These are phyloP conservation scores for Polychytrium aggregatum DNA, from an alignment of 192 early-diverging fungal species.

Conservation along the genomic window DNA sequence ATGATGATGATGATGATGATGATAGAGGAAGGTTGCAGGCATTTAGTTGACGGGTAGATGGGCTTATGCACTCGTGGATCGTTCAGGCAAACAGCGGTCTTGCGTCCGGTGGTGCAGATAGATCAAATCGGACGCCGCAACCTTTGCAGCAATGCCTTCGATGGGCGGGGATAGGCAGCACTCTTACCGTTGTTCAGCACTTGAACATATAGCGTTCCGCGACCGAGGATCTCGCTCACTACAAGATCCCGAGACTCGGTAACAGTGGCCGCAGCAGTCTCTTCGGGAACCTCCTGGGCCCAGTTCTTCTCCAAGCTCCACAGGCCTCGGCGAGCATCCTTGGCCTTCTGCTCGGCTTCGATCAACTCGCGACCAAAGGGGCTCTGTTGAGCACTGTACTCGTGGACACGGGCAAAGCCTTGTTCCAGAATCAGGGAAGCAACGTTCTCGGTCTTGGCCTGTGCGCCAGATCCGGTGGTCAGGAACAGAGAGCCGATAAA, in stretches of 20 bases:
- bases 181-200: conserved; percentile 64
- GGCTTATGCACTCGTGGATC: too few relatives aligned
- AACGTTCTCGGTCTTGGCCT: conserved; percentile 49
- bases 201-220: conserved; percentile 48
- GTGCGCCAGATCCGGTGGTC: conserved; percentile 5
- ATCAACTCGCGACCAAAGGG: conserved; percentile 56
- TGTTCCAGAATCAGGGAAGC: conserved; percentile 61
- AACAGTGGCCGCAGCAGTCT: conserved; percentile 13
- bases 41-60: too few relatives aligned
- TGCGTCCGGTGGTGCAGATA: conserved; percentile 22
- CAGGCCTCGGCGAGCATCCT: conserved; percentile 53
- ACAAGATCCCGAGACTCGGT: conserved; percentile 25
- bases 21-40: too few relatives aligned
- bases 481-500: conserved; percentile 83
- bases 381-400: conserved; percentile 76
- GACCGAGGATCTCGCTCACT: conserved; percentile 35
- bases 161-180: too few relatives aligned
- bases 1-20: too few relatives aligned
- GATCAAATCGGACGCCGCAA: too few relatives aligned
- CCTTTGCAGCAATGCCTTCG: too few relatives aligned
- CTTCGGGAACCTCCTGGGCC: too few relatives aligned
- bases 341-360: conserved; percentile 68
- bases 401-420: conserved; percentile 76
- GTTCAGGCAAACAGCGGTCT: too few relatives aligned
- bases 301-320: too few relatives aligned